Percentiles rank a stretch among this genome's conserved stretches.
These are phyloP conservation scores for Castanopsis chinensis DNA, from an alignment of 306 rosid genomes.

Conservation along the genomic window DNA sequence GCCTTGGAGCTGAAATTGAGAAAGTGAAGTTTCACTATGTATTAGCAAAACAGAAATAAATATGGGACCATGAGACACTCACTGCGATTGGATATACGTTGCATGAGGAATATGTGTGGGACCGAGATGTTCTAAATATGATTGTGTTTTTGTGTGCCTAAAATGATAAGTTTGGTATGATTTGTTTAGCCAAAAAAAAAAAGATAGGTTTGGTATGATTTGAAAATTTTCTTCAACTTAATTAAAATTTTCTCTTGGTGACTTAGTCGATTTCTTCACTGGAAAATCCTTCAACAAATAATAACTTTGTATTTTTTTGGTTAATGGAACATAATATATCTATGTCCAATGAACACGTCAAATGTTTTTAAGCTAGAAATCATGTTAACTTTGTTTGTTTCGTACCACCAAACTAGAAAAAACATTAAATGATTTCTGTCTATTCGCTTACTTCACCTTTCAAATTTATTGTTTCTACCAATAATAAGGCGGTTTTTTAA, in stretches of 20 bases:
- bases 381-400: no score
- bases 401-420: no score
- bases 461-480: no score
- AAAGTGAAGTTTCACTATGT: slow-evolving; percentile 34
- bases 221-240: neutral
- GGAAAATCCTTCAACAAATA: neutral
- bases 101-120: slow-evolving; percentile 37
- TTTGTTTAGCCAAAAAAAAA: neutral
- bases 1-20: slow-evolving; percentile 28
- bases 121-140: neutral
- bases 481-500: no score
- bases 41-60: slow-evolving; percentile 27
- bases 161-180: neutral
- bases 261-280: neutral
- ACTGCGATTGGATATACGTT: slow-evolving; percentile 26
- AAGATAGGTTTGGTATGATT: neutral
- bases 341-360: neutral
- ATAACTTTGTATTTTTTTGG: neutral
- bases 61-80: slow-evolving; percentile 19
- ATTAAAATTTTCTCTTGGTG: neutral
- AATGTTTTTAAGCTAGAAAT: neutral
- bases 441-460: no score
- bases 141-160: neutral
- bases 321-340: neutral
- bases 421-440: no score